Base-by-base conservation (phyloP, 495 filamentous ascomycete species). In the Trichoderma virens region DNA sequence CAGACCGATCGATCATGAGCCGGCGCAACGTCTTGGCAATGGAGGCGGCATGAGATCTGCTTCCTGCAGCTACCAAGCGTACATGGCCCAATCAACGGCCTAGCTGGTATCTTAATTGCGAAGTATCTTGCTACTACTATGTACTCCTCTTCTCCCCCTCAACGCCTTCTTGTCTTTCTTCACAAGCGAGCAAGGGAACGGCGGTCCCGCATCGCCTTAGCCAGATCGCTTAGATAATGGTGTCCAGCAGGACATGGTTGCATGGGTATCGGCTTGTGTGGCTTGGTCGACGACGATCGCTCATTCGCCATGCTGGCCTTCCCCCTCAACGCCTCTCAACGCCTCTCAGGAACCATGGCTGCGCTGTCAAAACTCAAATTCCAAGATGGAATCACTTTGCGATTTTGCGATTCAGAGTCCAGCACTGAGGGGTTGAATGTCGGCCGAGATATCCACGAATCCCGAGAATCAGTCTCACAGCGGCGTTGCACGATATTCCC, bases 321-420 rank as follows among this genome's bases (percentile, higher is more conserved):
- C 51, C 51, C 51, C n/a, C n/a, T n/a, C n/a, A n/a, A n/a, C n/a
- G n/a, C n/a, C n/a, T n/a, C 51, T 56, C 51, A 30, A 56, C 51
- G 51, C 51, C 51, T 56, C 51, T 30, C 51, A 56, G 51, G 51
- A 56, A 56, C 51, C 51, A 30, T 28, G 51, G 51, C 23, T 28
- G 27, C 51, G 27, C 23, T 30, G 51, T 27, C 51, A 56, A 56
- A 56, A n/a, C n/a, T n/a, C 18, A 56, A 56, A 56, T 28, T 11
- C 32, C 5, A 11, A 11, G 32, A 11, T 11, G 32, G 32, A 35
- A 35, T 35, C 5, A 35, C 3, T 47, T 6, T 47, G 5, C 5
- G 18, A 13, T 43, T n/a, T 23, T 7, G 43, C 43, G 43, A 23
- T 8, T 11, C 5, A 47, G 6, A 3, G 43, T 8, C 18, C 20